A percentile compares a stretch with the other conserved stretches of the same genome.
These are phyloP conservation scores for Leccinum incarnatum DNA, from an alignment of 768 basidiomycete genomes.

Conservation along the genomic window DNA sequence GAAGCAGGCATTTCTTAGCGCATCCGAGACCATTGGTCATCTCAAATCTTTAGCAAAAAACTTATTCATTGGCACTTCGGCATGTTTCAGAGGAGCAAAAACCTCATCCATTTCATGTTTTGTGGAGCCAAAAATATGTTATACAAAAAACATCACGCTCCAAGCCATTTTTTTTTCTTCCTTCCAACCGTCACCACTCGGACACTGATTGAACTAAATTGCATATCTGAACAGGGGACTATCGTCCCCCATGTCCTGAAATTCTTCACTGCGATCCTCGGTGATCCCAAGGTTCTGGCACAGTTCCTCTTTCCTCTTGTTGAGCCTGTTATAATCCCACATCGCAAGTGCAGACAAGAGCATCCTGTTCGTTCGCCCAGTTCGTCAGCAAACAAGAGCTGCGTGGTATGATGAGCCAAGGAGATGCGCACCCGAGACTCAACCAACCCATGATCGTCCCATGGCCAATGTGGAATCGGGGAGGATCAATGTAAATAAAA, in stretches of 20 bases:
- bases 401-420: background rate
- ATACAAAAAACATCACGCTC: background rate
- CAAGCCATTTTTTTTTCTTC: background rate
- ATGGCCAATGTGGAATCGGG: conserved; percentile 38
- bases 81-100: background rate
- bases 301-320: conserved; percentile 44
- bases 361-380: conserved; percentile 34
- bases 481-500: conserved; percentile 39
- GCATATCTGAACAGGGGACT: conserved; percentile 54
- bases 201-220: conserved; percentile 3
- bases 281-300: conserved; percentile 46
- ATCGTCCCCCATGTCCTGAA: conserved; percentile 47
- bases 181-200: background rate
- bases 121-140: background rate
- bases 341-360: conserved; percentile 41
- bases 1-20: too few species aligned
- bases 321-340: conserved; percentile 47
- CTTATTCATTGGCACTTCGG: background rate
- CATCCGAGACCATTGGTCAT: too few species aligned
- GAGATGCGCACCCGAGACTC: conserved; percentile 18
- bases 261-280: conserved; percentile 38
- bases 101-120: background rate
- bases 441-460: conserved; percentile 38
- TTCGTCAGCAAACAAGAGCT: conserved; percentile 28
- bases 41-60: too few species aligned